A percentile compares a stretch with the other conserved stretches of the same genome.
Evolutionary conservation across 371 early-diverging fungal genomes (phyloP).

Genomic region (Mortierella sp.): DNA sequence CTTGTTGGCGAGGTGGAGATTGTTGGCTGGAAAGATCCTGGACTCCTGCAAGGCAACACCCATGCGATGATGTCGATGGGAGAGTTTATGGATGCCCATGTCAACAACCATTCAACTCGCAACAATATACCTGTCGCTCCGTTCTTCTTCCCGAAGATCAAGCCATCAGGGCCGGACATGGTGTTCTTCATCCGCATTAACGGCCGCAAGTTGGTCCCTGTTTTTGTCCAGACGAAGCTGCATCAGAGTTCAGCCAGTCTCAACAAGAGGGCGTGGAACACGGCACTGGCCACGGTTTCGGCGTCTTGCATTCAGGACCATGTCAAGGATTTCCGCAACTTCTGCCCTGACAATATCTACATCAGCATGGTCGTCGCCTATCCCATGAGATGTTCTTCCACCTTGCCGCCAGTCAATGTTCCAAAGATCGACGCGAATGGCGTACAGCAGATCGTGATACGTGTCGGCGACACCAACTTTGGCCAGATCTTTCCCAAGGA

Average conservation of each 20-base stretch:
- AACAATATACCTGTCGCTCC: conserved; percentile 26
- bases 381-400: too few relatives aligned
- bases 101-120: conserved; percentile 24
- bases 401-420: too few relatives aligned
- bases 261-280: not conserved
- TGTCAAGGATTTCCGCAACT: too few relatives aligned
- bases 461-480: too few relatives aligned
- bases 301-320: too few relatives aligned
- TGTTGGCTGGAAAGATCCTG: conserved; percentile 37
- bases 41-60: conserved; percentile 27
- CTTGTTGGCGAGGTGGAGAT: conserved; percentile 24
- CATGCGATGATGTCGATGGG: conserved; percentile 29
- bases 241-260: not conserved
- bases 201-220: conserved; percentile 8
- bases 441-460: too few relatives aligned
- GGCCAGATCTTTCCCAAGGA: conserved; percentile 12
- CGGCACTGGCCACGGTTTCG: too few relatives aligned
- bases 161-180: conserved; percentile 31
- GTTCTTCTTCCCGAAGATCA: conserved; percentile 23
- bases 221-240: conserved; percentile 11
- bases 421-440: too few relatives aligned
- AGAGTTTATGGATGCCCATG: conserved; percentile 27
- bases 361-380: too few relatives aligned
- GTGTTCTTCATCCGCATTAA: conserved; percentile 23
- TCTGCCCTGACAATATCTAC: too few relatives aligned